Base-by-base conservation (phyloP, 2,329 filamentous ascomycete genomes). In the Neophaeococcomyces aloes region DNA sequence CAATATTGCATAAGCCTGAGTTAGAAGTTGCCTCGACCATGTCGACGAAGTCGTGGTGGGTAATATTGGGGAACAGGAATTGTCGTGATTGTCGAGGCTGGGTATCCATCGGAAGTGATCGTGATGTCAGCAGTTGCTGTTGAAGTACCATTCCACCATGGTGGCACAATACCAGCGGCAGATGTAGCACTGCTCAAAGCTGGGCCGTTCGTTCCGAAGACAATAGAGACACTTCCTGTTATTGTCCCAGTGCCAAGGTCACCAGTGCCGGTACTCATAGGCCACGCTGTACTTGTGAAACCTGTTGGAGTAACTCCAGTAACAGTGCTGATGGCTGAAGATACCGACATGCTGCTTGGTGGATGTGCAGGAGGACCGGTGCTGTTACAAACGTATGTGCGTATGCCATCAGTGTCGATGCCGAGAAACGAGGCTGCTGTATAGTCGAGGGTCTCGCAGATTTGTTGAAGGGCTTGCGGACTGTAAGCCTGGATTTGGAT, bases 401-500 rank as follows among this genome's bases (percentile, higher is more conserved):
- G 37, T n/a, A 40, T 40, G 4, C 21, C 37, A 15, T 15, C 23
- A n/a, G 23, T 23, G 17, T 40, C 37, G 23, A 40, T 40, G 2
- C 37, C 37, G 13, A 40, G 37, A 4, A 40, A 15, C 8, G n/a
- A 17, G 17, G 37, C 37, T 29, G 37, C 37, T 15, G 25, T 17
- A 31, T 40, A 40, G 37, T 40, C 37, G n/a, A 40, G 25, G 17
- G 23, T 30, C n/a, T 29, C 14, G 23, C 37, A 40, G n/a, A 40
- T 14, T n/a, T 40, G n/a, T 13, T 30, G 23, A 23, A 40, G 23
- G 6, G 37, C 31, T 15, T 40, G 37, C n/a, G n/a, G 29, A 7
- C 23, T 14, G 25, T 40, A 40, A 18, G 42, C 36, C 30, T 46
- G 44, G 19, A 48, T 38, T 19, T 50, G 35, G 11, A 53, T 32